Evolutionary conservation across 805 yeast genomes (phyloP), one percentile per base, ranked within the genome.

Genomic region (Torulaspora gathmanii): DNA sequence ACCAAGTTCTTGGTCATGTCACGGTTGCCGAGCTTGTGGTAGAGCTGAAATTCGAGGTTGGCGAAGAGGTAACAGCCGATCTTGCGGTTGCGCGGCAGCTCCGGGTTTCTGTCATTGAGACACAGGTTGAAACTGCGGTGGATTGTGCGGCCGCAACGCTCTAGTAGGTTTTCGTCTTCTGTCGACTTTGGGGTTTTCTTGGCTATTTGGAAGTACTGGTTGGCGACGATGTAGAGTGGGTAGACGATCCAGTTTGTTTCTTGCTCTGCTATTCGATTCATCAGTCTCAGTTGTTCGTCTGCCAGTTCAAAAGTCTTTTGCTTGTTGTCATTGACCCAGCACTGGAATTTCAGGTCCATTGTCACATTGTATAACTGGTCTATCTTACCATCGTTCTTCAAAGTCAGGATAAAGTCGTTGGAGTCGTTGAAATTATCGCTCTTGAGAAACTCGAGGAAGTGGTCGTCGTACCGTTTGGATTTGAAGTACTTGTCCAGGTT

Each of bases 71-170:
- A 86, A 15, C 84, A 80, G 40, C 82, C 85, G 51, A 66, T 64
- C 55, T 82, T 73, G 58, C 85, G 83, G 49, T 83, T 77, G 11
- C 56, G 55, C 0, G 37, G 40, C 16, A 63, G 38, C 22, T 75
- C 75, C n/a, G 78, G 75, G 49, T 79, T 80, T 46, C 90, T 74
- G 63, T 89, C 96, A 51, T 85, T 86, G 35, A 89, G 69, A 50
- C 95, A 86, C 3, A 84, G 60, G 46, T 83, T 86, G 67, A 87
- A 84, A 5, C 90, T 77, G 48, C 79, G 74, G 62, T 87, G 88
- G 44, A 88, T 71, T 2, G 82, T 73, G 49, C 80, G 70, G 0
- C 86, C 82, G 33, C 86, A 74, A 36, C 70, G 71, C 45, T 80
- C 85, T 31, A 74, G 58, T 35, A 41, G 37, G 33, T 23, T 41